A percentile compares a stretch with the other conserved stretches of the same genome.
phyloP scores from a whole-genome alignment of 208 protist genomes.

The Naegleria gruberi region DNA sequence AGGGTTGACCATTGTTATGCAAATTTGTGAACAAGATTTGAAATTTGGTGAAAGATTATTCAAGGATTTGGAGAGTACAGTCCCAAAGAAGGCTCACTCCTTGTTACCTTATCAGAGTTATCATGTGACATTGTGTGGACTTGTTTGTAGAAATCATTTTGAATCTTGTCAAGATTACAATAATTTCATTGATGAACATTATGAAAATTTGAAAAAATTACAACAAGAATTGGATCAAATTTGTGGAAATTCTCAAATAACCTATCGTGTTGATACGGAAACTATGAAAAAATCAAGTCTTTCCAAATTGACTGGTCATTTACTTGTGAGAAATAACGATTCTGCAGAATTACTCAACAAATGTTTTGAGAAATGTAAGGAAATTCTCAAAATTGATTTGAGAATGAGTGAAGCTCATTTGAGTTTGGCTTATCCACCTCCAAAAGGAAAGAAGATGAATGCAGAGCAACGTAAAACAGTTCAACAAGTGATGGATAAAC shows the following conservation, averaged over 20 bases:
- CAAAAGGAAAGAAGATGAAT: not conserved
- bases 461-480: not conserved
- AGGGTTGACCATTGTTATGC: not conserved
- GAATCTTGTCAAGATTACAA: not conserved
- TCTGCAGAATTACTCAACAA: not conserved
- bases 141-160: not conserved
- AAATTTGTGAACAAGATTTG: no score
- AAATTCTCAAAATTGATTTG: not conserved
- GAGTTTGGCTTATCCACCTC: not conserved
- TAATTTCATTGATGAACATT: not conserved
- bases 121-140: not conserved
- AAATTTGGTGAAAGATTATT: not conserved
- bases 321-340: not conserved
- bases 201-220: not conserved
- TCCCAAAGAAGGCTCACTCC: not conserved
- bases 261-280: not conserved
- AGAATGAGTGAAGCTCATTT: not conserved
- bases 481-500: not conserved
- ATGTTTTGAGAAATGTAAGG: not conserved
- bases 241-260: not conserved
- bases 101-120: not conserved
- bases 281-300: not conserved
- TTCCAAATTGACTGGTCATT: not conserved
- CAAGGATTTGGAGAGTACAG: not conserved
- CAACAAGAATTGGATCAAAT: not conserved